A percentile compares a stretch with the other conserved stretches of the same genome.
Evolutionary conservation across 805 yeast species (phyloP).

Genomic region (Lipomyces mesembrius): DNA sequence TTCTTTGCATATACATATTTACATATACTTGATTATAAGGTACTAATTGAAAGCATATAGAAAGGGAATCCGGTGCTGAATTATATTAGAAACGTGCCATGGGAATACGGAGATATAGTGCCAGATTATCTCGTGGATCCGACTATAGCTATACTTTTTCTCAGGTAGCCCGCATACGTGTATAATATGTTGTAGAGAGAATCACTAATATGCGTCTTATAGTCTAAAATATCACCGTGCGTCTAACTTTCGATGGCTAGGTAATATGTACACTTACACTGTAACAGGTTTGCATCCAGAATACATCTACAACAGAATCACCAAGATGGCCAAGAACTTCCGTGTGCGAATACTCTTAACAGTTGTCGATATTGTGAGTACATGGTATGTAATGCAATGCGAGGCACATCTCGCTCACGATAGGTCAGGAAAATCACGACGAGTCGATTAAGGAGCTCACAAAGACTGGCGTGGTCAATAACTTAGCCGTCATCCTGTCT

Average conservation of each 20-base stretch:
- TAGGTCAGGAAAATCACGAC: conserved; percentile 44
- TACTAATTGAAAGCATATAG: conserved; percentile 4
- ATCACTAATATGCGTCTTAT: not conserved
- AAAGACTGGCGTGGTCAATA: conserved; percentile 43
- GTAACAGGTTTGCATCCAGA: conserved; percentile 47
- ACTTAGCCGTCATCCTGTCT: conserved; percentile 46
- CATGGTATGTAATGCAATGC: not conserved
- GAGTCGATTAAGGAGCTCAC: conserved; percentile 47
- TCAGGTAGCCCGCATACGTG: conserved; percentile 35
- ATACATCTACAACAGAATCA: conserved; percentile 48
- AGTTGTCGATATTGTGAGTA: conserved; percentile 45
- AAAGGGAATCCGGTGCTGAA: conserved; percentile 40
- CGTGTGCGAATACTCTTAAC: conserved; percentile 46
- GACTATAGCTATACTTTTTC: conserved; percentile 46
- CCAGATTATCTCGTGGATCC: conserved; percentile 48
- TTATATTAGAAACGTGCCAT: conserved; percentile 37
- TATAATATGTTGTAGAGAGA: not conserved
- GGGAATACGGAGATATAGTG: conserved; percentile 45
- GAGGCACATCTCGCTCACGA: not conserved
- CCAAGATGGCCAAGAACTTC: conserved; percentile 44
- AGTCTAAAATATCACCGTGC: conserved; percentile 39
- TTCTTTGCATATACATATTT: too few relatives aligned
- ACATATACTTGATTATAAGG: not conserved
- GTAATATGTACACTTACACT: conserved; percentile 3
- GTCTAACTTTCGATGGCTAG: not conserved